Evolutionary conservation across 192 early-diverging fungal species (phyloP).

Genomic region (Gamsiella multidivaricata): DNA sequence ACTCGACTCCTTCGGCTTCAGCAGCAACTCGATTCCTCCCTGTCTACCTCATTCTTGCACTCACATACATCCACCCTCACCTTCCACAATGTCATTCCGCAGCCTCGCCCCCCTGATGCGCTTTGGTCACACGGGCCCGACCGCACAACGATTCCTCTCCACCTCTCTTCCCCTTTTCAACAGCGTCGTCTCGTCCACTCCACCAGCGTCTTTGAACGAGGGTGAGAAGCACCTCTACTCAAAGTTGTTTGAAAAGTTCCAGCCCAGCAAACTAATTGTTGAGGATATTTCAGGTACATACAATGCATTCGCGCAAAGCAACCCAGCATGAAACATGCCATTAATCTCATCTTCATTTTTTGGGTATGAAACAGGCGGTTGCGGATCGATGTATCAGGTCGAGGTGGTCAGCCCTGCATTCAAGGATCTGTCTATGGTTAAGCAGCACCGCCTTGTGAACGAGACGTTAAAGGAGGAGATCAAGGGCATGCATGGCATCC

Average conservation of each 20-base stretch:
- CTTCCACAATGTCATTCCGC: slow-evolving; percentile 17
- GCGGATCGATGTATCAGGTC: slow-evolving; percentile 97
- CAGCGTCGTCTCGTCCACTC: slow-evolving; percentile 36
- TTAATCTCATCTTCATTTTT: not conserved
- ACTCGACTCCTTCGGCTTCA: too few relatives aligned
- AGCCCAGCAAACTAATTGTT: slow-evolving; percentile 77
- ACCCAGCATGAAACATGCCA: too few relatives aligned
- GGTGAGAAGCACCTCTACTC: slow-evolving; percentile 83
- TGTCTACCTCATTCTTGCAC: not conserved
- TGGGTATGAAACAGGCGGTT: slow-evolving; percentile 75
- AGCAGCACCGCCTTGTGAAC: slow-evolving; percentile 93
- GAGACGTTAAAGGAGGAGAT: slow-evolving; percentile 89
- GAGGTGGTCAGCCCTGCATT: slow-evolving; percentile 85
- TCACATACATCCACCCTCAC: not conserved
- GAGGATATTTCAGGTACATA: slow-evolving; percentile 89
- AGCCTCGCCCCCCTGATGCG: slow-evolving; percentile 17
- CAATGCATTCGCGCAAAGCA: too few relatives aligned
- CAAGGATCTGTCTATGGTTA: slow-evolving; percentile 79
- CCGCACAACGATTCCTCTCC: slow-evolving; percentile 16
- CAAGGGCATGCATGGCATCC: slow-evolving; percentile 92
- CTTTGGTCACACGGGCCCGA: not conserved
- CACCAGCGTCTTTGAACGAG: slow-evolving; percentile 51
- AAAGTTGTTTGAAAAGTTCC: slow-evolving; percentile 76
- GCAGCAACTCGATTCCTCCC: not conserved
- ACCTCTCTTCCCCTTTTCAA: slow-evolving; percentile 17